These are phyloP conservation scores for Corniculantispora saksenae DNA, from an alignment of 2,329 filamentous ascomycete species.

Conservation along the genomic window DNA sequence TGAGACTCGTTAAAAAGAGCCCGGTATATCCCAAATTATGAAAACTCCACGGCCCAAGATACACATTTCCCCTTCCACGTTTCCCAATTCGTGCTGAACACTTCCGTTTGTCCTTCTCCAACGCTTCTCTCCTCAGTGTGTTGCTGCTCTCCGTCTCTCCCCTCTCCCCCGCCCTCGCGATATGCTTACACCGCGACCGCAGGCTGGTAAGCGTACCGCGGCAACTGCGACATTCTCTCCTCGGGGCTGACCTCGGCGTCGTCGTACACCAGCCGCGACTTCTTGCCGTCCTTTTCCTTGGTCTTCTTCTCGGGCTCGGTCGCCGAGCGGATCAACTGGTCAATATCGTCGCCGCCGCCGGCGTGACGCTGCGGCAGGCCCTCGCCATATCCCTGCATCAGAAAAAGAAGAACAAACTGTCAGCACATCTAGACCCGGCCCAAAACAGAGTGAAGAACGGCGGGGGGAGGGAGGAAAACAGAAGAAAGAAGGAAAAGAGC, in stretches of 20 bases:
- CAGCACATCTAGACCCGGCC: too few relatives aligned
- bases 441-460: too few relatives aligned
- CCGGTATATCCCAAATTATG: slow-evolving; percentile 6
- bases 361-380: slow-evolving; percentile 37
- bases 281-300: slow-evolving; percentile 69
- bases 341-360: slow-evolving; percentile 59
- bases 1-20: neutral
- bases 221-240: slow-evolving; percentile 80
- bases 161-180: too few relatives aligned
- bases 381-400: slow-evolving; percentile 3
- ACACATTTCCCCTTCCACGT: neutral
- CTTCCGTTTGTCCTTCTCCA: neutral
- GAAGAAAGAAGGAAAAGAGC: neutral
- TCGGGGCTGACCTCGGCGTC: slow-evolving; percentile 81
- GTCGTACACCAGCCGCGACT: slow-evolving; percentile 75
- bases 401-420: too few relatives aligned
- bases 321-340: slow-evolving; percentile 66
- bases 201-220: slow-evolving; percentile 67
- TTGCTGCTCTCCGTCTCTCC: neutral
- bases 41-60: slow-evolving; percentile 16
- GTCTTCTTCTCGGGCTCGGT: slow-evolving; percentile 59
- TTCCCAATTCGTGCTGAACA: too few relatives aligned
- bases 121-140: neutral
- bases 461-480: neutral
- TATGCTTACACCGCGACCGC: slow-evolving; percentile 25